These are phyloP conservation scores for Citrullus mucosospermus DNA, from an alignment of 306 rosid genomes.

Conservation along the genomic window DNA sequence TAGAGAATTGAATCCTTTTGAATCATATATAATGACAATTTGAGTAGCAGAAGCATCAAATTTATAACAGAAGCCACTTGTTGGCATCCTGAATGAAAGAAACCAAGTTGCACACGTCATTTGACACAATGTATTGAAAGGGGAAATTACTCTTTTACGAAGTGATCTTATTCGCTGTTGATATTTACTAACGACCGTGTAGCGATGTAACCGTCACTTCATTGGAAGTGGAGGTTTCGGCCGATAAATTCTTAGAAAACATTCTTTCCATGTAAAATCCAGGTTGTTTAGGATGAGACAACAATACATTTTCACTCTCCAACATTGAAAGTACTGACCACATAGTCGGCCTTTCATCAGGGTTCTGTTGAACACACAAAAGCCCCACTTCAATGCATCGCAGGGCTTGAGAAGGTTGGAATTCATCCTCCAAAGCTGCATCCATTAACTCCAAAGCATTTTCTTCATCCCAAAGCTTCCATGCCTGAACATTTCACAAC, in stretches of 20 bases:
- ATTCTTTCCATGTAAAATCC: conserved; percentile 14
- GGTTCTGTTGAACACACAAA: conserved; percentile 17
- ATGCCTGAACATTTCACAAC: conserved; percentile 7
- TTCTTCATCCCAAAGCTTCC: conserved; percentile 16
- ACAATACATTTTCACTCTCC: conserved; percentile 6
- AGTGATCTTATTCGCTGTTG: background rate
- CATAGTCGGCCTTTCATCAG: conserved; percentile 23
- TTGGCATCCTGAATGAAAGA: background rate
- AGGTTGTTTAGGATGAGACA: conserved; percentile 17
- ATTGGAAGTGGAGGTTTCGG: background rate
- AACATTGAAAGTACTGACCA: conserved; percentile 18
- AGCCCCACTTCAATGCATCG: conserved; percentile 19
- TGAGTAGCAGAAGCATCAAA: background rate
- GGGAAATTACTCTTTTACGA: background rate
- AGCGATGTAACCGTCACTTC: conserved; percentile 11
- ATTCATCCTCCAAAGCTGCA: background rate
- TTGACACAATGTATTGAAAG: background rate
- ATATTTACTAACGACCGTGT: conserved; percentile 7
- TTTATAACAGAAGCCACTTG: background rate
- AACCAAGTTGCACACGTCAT: background rate
- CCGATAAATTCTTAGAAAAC: background rate
- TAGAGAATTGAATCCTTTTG: too few species aligned
- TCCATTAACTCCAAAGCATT: conserved; percentile 14
- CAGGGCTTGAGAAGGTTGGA: conserved; percentile 3
- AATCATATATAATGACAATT: background rate